Percentiles rank a stretch among this genome's conserved stretches.
These are phyloP conservation scores for Candida montana DNA, from an alignment of 805 yeast species.

Conservation along the genomic window DNA sequence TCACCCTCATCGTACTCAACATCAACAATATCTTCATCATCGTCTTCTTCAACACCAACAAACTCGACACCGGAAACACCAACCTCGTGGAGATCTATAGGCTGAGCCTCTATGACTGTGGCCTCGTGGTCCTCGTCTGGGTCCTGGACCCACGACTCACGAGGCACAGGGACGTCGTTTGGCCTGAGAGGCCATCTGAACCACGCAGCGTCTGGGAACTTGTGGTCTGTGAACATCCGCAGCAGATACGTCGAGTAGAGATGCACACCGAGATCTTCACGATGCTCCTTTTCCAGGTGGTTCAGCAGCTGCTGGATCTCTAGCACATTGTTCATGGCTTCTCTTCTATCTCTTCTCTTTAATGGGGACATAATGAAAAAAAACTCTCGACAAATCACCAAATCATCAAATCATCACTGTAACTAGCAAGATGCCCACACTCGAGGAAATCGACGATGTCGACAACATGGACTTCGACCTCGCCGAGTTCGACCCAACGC, in stretches of 20 bases:
- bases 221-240: constrained; percentile 27
- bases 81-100: too few species aligned
- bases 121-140: not conserved
- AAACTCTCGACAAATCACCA: too few species aligned
- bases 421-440: constrained; percentile 46
- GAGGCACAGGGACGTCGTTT: not conserved
- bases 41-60: not conserved
- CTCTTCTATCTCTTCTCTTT: too few species aligned
- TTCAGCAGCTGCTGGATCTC: too few species aligned
- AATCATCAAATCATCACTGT: not conserved
- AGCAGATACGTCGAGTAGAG: constrained; percentile 52
- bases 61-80: not conserved
- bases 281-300: constrained; percentile 41
- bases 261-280: constrained; percentile 58
- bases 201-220: constrained; percentile 40
- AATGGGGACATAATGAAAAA: too few species aligned
- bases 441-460: constrained; percentile 80
- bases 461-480: constrained; percentile 92
- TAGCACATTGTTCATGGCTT: not conserved
- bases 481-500: constrained; percentile 77
- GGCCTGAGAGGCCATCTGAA: constrained; percentile 51
- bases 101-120: too few species aligned
- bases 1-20: constrained; percentile 3
- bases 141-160: not conserved
- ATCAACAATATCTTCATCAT: not conserved